Base-by-base conservation (phyloP, 495 filamentous ascomycete genomes). In the Corynascus novoguineensis region DNA sequence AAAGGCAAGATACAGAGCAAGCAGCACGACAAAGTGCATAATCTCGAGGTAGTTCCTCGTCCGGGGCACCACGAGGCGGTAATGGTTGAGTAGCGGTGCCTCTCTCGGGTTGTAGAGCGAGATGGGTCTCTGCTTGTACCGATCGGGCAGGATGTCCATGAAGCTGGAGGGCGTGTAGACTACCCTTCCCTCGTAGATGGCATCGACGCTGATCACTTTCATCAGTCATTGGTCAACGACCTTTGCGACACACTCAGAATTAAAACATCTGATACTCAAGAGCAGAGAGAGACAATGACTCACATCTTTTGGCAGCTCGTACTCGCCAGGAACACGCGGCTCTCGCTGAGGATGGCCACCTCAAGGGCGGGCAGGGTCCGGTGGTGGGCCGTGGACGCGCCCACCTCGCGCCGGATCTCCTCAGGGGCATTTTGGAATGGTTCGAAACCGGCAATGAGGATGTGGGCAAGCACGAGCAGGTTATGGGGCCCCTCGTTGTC, bases 381-480 rank as follows among this genome's bases (percentile, higher is more conserved):
- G 60, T 86, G 69, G 76, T 78, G 82, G 5, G 71, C 64, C 15
- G 69, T 68, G 9, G 73, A 70, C 21, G 75, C 70, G 37, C 66
- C 69, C 25, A 78, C 78, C 54, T 83, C 70, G 25, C 68, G 64
- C 42, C 77, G 65, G 32, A 87, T 70, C 50, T 84, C 79, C 11
- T 69, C 61, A 3, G 86, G 86, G 2, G 83, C 84, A 51, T 83
- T 83, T 59, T 86, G 84, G 56, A 89, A 88, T 6, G 86, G 86
- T 58, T 87, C 81, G 60, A 89, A 89, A 15, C 84, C 83, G 24
- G 84, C 82, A 48, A 89, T 81, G 32, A 89, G 73, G n/a, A 88
- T 83, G 42, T 87, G 84, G 2, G 85, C 78, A 17, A 89, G 72
- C 9, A 84, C 72, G n/a, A 88, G 74, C 21, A 89, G 72, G 6